Percentiles rank a stretch among this genome's conserved stretches.
These are phyloP conservation scores for Oryza brachyantha DNA, from an alignment of 176 grass and related monocot species.

Conservation along the genomic window DNA sequence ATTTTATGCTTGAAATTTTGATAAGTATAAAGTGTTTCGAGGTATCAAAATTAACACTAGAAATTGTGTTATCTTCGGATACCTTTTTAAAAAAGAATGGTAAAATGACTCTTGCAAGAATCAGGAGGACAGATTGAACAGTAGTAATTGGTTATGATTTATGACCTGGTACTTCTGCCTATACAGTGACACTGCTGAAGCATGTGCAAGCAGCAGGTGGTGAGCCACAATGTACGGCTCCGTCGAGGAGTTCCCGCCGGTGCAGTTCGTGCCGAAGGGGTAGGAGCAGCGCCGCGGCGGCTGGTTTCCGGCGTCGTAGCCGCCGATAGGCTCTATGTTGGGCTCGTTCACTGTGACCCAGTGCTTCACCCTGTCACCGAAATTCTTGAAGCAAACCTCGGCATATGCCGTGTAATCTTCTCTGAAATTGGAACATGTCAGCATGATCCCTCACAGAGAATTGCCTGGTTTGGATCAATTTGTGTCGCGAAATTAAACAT, in stretches of 20 bases:
- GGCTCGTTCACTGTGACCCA: slow-evolving; percentile 78
- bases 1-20: too few species aligned
- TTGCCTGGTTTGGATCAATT: background rate
- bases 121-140: background rate
- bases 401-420: slow-evolving; percentile 70
- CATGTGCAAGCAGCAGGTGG: slow-evolving; percentile 51
- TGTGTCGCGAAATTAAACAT: background rate
- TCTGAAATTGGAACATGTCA: slow-evolving; percentile 34
- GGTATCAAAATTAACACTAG: too few species aligned
- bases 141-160: background rate
- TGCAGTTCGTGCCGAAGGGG: slow-evolving; percentile 56
- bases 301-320: slow-evolving; percentile 21
- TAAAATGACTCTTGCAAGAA: too few species aligned
- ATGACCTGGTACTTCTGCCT: slow-evolving; percentile 47
- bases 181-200: slow-evolving; percentile 50
- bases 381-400: slow-evolving; percentile 64
- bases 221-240: slow-evolving; percentile 58
- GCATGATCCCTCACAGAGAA: background rate
- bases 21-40: too few species aligned
- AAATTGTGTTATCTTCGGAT: too few species aligned
- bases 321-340: slow-evolving; percentile 58
- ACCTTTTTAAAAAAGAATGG: too few species aligned
- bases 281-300: slow-evolving; percentile 66
- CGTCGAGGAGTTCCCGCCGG: slow-evolving; percentile 51
- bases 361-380: slow-evolving; percentile 68